A percentile compares a stretch with the other conserved stretches of the same genome.
Conservation (phyloP, 352 stramenopile species). For the Paralagenidium karlingii region DNA sequence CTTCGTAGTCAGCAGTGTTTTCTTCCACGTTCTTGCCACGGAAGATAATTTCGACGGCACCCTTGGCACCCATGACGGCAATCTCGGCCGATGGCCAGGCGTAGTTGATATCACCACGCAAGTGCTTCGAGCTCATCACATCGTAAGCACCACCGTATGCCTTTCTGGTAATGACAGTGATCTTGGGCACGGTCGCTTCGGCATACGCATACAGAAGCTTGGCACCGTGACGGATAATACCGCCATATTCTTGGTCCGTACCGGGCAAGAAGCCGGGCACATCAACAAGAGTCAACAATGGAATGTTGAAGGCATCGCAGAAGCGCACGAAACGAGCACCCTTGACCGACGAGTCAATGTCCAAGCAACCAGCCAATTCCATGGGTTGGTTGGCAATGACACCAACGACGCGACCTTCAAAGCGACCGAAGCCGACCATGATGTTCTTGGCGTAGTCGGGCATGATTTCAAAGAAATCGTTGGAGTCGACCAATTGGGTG, state of each 20-base stretch:
- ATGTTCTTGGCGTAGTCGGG: constrained; percentile 97
- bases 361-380: constrained; percentile 93
- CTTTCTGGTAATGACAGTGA: constrained; percentile 98
- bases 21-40: constrained; percentile 91
- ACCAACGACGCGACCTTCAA: constrained; percentile 93
- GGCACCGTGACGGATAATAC: constrained; percentile 95
- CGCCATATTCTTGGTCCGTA: constrained; percentile 83
- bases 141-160: constrained; percentile 98
- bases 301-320: constrained; percentile 98
- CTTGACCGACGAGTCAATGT: constrained; percentile 96
- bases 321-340: constrained; percentile 96
- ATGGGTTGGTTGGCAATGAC: constrained; percentile 98
- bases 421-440: constrained; percentile 92
- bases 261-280: constrained; percentile 97
- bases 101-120: constrained; percentile 96
- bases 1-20: constrained; percentile 92
- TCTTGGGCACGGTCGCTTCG: constrained; percentile 96
- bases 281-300: constrained; percentile 96
- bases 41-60: constrained; percentile 98
- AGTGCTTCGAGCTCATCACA: constrained; percentile 98
- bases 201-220: constrained; percentile 98
- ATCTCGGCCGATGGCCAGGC: constrained; percentile 78
- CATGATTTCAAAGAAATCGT: constrained; percentile 96
- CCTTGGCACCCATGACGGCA: constrained; percentile 90
- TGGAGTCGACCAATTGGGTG: constrained; percentile 90